phyloP scores from a whole-genome alignment of 352 stramenopile genomes.

The Pythium grandisporangium region DNA sequence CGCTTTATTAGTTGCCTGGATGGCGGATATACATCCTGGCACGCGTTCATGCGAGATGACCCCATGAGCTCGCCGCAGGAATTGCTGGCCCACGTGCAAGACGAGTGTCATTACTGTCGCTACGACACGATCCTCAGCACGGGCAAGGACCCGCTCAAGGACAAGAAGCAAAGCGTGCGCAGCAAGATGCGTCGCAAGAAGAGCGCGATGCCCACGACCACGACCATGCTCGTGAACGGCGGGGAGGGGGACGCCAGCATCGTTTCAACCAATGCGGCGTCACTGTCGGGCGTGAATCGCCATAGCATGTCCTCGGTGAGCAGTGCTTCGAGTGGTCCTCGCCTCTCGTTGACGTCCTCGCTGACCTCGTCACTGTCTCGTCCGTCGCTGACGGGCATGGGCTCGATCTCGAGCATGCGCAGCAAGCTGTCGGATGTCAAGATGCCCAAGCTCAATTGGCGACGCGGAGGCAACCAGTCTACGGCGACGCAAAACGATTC shows the following conservation, averaged over 20 bases:
- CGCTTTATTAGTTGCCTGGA: conserved; percentile 74
- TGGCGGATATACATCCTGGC: conserved; percentile 72
- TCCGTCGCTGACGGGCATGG: conserved; percentile 38
- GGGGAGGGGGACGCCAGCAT: conserved; percentile 64
- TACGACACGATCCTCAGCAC: conserved; percentile 69
- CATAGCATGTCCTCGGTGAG: conserved; percentile 5
- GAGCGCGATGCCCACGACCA: conserved; percentile 55
- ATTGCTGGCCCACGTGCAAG: conserved; percentile 53
- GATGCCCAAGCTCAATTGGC: conserved; percentile 50
- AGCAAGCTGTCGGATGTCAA: conserved; percentile 46
- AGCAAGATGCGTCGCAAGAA: conserved; percentile 45
- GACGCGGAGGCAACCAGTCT: conserved; percentile 25
- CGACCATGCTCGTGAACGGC: conserved; percentile 59
- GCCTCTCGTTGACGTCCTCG: conserved; percentile 15
- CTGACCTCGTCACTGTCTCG: conserved; percentile 50
- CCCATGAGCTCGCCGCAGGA: conserved; percentile 44
- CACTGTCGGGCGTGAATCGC: conserved; percentile 12
- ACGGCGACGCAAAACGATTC: conserved; percentile 42
- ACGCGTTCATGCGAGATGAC: conserved; percentile 75
- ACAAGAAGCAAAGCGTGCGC: conserved; percentile 26
- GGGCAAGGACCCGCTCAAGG: conserved; percentile 52
- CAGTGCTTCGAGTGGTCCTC: too few species aligned
- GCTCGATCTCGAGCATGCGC: conserved; percentile 14
- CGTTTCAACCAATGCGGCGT: conserved; percentile 39
- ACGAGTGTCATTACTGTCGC: conserved; percentile 69